A percentile compares a stretch with the other conserved stretches of the same genome.
Conservation (phyloP, 169 alveolate genomes). For the Perkinsus marinus region DNA sequence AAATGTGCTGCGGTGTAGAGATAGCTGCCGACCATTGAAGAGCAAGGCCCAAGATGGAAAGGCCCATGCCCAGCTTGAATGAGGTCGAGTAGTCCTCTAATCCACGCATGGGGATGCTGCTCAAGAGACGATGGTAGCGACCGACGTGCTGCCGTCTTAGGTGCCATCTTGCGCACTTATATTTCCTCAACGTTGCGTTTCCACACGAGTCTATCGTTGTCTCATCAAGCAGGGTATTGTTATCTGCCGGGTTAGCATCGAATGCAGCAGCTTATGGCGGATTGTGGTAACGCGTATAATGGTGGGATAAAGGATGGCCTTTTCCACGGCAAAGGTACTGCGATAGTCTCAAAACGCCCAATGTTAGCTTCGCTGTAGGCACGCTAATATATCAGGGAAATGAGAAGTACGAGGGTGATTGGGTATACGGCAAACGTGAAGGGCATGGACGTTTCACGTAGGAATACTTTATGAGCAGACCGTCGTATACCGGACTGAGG, state of each 20-base stretch:
- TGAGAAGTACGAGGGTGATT: constrained; percentile 88
- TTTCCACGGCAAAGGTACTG: constrained; percentile 58
- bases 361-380: constrained; percentile 24
- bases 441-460: constrained; percentile 73
- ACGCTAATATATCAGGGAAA: constrained; percentile 63
- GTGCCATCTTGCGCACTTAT: background rate
- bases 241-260: background rate
- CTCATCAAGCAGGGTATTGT: background rate
- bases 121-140: background rate
- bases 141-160: background rate
- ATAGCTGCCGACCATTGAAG: background rate
- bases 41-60: background rate
- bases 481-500: no score
- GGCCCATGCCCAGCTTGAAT: background rate
- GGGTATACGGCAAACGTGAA: constrained; percentile 79
- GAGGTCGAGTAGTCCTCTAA: background rate
- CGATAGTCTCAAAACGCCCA: background rate
- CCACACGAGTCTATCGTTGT: background rate
- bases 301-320: constrained; percentile 80
- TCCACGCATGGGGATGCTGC: background rate
- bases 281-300: constrained; percentile 61
- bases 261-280: background rate
- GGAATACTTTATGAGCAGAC: no score
- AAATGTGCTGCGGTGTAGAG: background rate
- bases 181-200: background rate